Conservation (phyloP, 106 monocot species). For the Platanthera guangdongensis region DNA sequence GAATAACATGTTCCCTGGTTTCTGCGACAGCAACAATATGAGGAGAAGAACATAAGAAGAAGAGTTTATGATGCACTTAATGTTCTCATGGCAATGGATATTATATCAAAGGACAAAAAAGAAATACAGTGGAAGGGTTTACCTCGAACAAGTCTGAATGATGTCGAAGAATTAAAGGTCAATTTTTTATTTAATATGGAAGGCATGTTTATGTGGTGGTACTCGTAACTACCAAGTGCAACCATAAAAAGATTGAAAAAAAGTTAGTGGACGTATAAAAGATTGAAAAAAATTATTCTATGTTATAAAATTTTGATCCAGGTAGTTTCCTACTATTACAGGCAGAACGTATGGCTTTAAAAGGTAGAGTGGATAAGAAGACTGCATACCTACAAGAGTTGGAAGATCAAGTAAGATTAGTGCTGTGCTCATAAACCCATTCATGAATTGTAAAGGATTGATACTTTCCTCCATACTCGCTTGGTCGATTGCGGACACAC, state of each 20-base stretch:
- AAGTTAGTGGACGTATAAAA: not conserved
- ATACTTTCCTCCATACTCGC: no score
- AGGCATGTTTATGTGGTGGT: not conserved
- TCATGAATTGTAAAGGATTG: no score
- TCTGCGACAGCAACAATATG: conserved; percentile 75
- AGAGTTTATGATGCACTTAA: conserved; percentile 96
- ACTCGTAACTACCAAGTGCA: not conserved
- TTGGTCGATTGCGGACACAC: no score
- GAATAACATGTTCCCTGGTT: not conserved
- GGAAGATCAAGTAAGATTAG: conserved; percentile 70
- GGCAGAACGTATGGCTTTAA: conserved; percentile 56
- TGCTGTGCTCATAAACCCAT: no score
- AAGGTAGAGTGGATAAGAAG: conserved; percentile 69
- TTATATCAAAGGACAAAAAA: conserved; percentile 91
- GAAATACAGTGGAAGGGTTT: conserved; percentile 99
- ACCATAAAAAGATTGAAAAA: not conserved
- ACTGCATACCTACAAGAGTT: conserved; percentile 69
- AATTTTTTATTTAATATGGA: not conserved
- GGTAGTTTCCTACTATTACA: conserved; percentile 15
- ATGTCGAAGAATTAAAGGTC: conserved; percentile 91
- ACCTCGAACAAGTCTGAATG: conserved; percentile 76
- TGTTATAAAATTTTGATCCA: not conserved
- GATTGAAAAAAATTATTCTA: no score
- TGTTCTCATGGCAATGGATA: conserved; percentile 98
- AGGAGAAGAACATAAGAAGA: conserved; percentile 94